Percentiles rank a stretch among this genome's conserved stretches.
phyloP scores from a whole-genome alignment of 1,284 basidiomycete genomes.

The Microbotryomycetes sp. region DNA sequence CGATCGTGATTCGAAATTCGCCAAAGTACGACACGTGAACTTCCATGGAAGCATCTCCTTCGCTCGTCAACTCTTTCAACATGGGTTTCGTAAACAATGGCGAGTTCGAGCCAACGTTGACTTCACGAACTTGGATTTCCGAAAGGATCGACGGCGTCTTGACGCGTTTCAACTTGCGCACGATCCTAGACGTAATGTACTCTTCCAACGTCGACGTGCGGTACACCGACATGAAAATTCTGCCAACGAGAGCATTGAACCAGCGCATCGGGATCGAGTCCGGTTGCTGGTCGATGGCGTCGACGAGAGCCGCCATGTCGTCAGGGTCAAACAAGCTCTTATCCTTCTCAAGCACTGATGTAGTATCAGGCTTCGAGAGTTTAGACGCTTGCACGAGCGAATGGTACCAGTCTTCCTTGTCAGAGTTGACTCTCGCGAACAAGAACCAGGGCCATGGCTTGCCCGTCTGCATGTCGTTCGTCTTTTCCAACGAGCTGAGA shows the following conservation, averaged over 20 bases:
- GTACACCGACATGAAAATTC: conserved; percentile 87
- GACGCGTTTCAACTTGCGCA: conserved; percentile 87
- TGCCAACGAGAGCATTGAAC: conserved; percentile 88
- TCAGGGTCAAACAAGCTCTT: conserved; percentile 58
- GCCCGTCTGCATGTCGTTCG: conserved; percentile 24
- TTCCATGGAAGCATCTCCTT: conserved; percentile 85
- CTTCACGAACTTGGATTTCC: conserved; percentile 77
- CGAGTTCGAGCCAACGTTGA: conserved; percentile 74
- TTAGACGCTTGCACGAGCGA: conserved; percentile 67
- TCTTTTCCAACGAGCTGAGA: conserved; percentile 42
- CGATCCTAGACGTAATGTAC: conserved; percentile 77
- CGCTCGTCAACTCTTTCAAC: conserved; percentile 88
- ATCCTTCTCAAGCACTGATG: conserved; percentile 29
- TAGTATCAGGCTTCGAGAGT: conserved; percentile 41
- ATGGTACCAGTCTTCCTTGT: conserved; percentile 87
- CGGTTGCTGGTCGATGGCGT: conserved; percentile 79
- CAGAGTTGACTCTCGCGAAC: conserved; percentile 70
- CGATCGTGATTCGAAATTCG: conserved; percentile 78
- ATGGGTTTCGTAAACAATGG: conserved; percentile 74
- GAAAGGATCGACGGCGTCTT: conserved; percentile 79
- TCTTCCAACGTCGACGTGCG: conserved; percentile 39
- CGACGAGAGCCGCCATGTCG: conserved; percentile 78
- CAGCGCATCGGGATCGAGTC: conserved; percentile 95
- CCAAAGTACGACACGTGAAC: conserved; percentile 78
- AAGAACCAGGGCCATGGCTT: conserved; percentile 68